phyloP scores from a whole-genome alignment of 2,329 filamentous ascomycete species.

The Nannizziopsis arthrosporioides region DNA sequence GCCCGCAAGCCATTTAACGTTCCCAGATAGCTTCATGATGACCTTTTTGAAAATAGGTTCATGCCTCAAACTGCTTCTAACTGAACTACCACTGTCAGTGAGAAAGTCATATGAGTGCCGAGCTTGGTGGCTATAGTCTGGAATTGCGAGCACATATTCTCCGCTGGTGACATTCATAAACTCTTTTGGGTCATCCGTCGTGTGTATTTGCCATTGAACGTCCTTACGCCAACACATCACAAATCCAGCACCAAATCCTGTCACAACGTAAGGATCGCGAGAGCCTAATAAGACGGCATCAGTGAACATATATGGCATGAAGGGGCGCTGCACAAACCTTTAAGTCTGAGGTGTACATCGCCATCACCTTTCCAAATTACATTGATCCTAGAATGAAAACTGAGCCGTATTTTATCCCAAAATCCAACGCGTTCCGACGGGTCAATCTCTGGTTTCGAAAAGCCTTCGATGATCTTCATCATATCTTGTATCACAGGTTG shows the following conservation, averaged over 20 bases:
- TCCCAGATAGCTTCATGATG: slow-evolving; percentile 94
- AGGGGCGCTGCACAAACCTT: slow-evolving; percentile 44
- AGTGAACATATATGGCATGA: slow-evolving; percentile 12
- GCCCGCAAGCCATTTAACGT: slow-evolving; percentile 83
- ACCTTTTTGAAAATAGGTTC: slow-evolving; percentile 94
- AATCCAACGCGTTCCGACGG: slow-evolving; percentile 89
- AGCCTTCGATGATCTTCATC: slow-evolving; percentile 98
- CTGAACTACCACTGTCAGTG: slow-evolving; percentile 46
- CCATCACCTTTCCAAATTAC: slow-evolving; percentile 92
- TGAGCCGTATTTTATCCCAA: slow-evolving; percentile 95
- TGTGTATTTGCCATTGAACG: slow-evolving; percentile 74
- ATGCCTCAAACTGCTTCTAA: slow-evolving; percentile 38
- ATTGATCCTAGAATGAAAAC: slow-evolving; percentile 81
- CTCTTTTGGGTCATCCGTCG: slow-evolving; percentile 73
- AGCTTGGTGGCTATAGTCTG: slow-evolving; percentile 82
- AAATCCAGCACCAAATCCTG: slow-evolving; percentile 84
- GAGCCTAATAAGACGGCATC: slow-evolving; percentile 39
- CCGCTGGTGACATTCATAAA: slow-evolving; percentile 95
- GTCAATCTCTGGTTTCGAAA: slow-evolving; percentile 90
- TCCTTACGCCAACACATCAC: slow-evolving; percentile 98
- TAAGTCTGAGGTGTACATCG: slow-evolving; percentile 84
- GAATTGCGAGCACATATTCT: slow-evolving; percentile 87
- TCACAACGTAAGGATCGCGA: slow-evolving; percentile 85
- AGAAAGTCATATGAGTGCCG: slow-evolving; percentile 46
- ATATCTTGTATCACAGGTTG: slow-evolving; percentile 97